Conservation (phyloP, 345 rosid species). For the Lumnitzera racemosa region DNA sequence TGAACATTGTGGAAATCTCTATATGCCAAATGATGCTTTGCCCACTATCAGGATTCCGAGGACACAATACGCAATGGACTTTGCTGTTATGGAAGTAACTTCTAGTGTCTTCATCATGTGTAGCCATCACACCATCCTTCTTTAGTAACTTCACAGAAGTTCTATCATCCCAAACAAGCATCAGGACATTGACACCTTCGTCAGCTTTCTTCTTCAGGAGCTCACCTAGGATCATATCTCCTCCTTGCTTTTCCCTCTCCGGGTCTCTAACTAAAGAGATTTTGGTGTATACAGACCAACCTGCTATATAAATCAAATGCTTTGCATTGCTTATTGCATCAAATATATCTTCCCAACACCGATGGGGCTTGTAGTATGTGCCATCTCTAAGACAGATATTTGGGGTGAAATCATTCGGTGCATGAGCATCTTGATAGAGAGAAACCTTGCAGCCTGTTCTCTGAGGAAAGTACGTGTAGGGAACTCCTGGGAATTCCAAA, state of each 20-base stretch:
- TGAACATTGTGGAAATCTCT: constrained; percentile 36
- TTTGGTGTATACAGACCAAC: constrained; percentile 44
- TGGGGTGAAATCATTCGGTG: constrained; percentile 22
- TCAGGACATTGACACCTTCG: constrained; percentile 41
- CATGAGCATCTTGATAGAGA: constrained; percentile 57
- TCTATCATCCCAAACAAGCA: constrained; percentile 64
- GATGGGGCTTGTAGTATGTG: constrained; percentile 21
- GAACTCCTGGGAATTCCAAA: constrained; percentile 37
- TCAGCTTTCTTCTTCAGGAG: constrained; percentile 40
- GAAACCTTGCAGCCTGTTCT: constrained; percentile 37
- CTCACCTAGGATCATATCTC: constrained; percentile 39
- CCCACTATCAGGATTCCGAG: constrained; percentile 39
- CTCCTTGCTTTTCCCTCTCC: constrained; percentile 22
- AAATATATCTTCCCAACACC: constrained; percentile 54
- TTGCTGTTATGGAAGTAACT: constrained; percentile 28
- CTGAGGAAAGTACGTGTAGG: constrained; percentile 37
- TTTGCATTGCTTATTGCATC: constrained; percentile 37
- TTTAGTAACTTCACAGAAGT: constrained; percentile 40
- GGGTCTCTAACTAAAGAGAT: constrained; percentile 38
- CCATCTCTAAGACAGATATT: constrained; percentile 26
- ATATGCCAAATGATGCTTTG: constrained; percentile 29
- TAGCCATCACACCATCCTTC: constrained; percentile 47
- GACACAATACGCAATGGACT: constrained; percentile 47
- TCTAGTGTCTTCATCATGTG: constrained; percentile 49
- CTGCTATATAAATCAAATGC: constrained; percentile 43